Percentiles rank a stretch among this genome's conserved stretches.
Conservation (phyloP, 73 alveolate genomes). For the Effrenium voratum region DNA sequence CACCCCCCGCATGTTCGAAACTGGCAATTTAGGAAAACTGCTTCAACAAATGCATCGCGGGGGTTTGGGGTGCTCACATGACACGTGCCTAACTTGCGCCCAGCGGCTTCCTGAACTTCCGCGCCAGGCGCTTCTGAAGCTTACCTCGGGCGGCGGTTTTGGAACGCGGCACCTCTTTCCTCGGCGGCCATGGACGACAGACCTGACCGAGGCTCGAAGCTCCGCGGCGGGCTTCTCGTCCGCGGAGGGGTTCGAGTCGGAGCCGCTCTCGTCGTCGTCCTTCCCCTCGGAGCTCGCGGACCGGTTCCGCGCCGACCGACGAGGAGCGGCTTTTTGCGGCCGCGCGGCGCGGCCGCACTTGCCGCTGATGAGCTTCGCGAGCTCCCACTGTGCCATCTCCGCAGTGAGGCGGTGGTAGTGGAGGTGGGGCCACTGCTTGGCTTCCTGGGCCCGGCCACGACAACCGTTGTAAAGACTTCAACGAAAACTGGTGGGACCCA, state of each 20-base stretch:
- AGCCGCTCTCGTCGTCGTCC: slow-evolving; percentile 56
- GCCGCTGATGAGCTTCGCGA: slow-evolving; percentile 57
- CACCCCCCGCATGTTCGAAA: too few relatives aligned
- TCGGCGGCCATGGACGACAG: neutral
- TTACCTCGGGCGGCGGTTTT: slow-evolving; percentile 8
- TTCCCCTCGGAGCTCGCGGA: slow-evolving; percentile 15
- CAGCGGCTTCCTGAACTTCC: slow-evolving; percentile 44
- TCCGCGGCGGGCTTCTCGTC: slow-evolving; percentile 75
- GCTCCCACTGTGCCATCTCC: slow-evolving; percentile 60
- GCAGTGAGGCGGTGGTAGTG: slow-evolving; percentile 40
- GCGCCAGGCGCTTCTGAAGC: slow-evolving; percentile 41
- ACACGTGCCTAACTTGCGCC: neutral
- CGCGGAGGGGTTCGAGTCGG: slow-evolving; percentile 74
- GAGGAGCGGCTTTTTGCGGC: neutral
- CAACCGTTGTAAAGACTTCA: too few relatives aligned
- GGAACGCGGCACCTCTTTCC: neutral
- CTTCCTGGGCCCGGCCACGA: too few relatives aligned
- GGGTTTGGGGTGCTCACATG: too few relatives aligned
- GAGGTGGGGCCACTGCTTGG: slow-evolving; percentile 48
- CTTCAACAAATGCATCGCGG: too few relatives aligned
- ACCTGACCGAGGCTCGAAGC: slow-evolving; percentile 41
- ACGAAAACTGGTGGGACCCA: too few relatives aligned
- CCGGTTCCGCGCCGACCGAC: neutral
- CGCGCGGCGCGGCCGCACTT: neutral
- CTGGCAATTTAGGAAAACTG: too few relatives aligned